These are phyloP conservation scores for Pyrus bretschneideri DNA, from an alignment of 306 rosid genomes.

Conservation along the genomic window DNA sequence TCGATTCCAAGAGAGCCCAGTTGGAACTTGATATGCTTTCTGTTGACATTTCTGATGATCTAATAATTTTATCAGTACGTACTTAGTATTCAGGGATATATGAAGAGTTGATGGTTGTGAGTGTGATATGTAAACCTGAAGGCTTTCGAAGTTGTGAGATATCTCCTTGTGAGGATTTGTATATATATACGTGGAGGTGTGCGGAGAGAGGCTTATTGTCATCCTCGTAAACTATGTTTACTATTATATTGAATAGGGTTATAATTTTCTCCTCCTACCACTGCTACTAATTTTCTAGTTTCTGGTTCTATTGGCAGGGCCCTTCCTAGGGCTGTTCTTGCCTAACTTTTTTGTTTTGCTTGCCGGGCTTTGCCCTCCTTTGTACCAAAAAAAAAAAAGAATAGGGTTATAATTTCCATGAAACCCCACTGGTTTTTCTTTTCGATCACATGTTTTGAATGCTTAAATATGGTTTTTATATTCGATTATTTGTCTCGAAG, in stretches of 20 bases:
- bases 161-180: not conserved
- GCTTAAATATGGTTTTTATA: not conserved
- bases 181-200: not conserved
- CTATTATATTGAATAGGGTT: not conserved
- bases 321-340: not conserved
- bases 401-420: not conserved
- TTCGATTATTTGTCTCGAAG: not conserved
- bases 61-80: too few relatives aligned
- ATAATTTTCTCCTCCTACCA: not conserved
- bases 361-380: too few relatives aligned
- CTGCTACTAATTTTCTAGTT: not conserved
- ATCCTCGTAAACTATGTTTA: not conserved
- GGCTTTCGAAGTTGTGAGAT: not conserved
- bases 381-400: too few relatives aligned
- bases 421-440: not conserved
- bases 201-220: not conserved
- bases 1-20: constrained; percentile 13
- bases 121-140: not conserved
- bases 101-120: not conserved
- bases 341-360: not conserved
- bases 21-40: constrained; percentile 1
- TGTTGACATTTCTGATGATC: not conserved
- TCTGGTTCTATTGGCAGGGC: not conserved
- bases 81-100: too few relatives aligned
- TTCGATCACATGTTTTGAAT: not conserved